Base-by-base conservation (phyloP, 108 stramenopile species). In the Nitzschia sp. region DNA sequence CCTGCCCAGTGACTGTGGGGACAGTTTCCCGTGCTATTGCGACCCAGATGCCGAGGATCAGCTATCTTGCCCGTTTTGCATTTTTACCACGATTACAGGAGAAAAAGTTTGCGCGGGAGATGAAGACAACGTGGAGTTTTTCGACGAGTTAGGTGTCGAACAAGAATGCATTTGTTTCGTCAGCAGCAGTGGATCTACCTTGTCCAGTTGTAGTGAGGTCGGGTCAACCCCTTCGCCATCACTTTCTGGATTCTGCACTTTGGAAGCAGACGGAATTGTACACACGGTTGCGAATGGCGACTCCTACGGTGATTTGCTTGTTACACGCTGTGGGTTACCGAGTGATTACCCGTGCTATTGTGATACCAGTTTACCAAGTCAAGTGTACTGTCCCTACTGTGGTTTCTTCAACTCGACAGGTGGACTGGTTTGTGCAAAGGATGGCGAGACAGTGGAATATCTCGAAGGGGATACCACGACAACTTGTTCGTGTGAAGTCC, bases 361-460 rank as follows among this genome's bases (percentile, higher is more conserved):
- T 38, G 41, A 65, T 40, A 65, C 51, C 3, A 40, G 22, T 34
- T 25, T 63, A 48, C 44, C 62, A 15, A 48, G 44, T 41, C 48
- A 65, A 65, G 64, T 65, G 26, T 14, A 65, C 25, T 65, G 64
- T 52, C 64, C 64, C 29, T 65, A 65, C 21, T 65, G 64, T 40
- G 51, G 34, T 12, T 65, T 51, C 34, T 43, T 51, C 14, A 24
- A 52, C 19, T 17, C 20, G 10, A 20, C 12, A 21, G 41, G 51
- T 38, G 34, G 51, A 6, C 34, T 65, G 1, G 14, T 37, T 37
- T 65, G 64, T 34, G 64, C 64, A 14, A 51, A 40, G 37, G 17
- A 38, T 25, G 51, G 17, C 8, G 64, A 65, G 29, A 62, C 61
- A n/a, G 43, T 62, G 43, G 61, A 46, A 21, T 43, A 43, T 20